These are phyloP conservation scores for Skeletonema potamos DNA, from an alignment of 108 stramenopile species.

Conservation along the genomic window DNA sequence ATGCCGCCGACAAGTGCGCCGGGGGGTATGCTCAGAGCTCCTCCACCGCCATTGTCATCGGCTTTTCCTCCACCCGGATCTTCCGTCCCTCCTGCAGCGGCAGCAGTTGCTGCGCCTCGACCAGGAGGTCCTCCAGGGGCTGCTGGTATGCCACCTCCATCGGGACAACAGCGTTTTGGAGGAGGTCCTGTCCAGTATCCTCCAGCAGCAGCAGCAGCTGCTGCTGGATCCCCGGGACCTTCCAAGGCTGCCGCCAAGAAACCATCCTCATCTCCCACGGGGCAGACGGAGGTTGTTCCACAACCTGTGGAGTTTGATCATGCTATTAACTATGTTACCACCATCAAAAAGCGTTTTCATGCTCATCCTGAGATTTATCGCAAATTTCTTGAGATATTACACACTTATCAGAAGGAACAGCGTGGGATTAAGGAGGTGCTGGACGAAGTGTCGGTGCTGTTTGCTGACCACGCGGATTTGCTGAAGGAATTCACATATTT, in stretches of 20 bases:
- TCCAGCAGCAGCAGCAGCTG: slow-evolving; percentile 36
- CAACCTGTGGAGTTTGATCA: slow-evolving; percentile 96
- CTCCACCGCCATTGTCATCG: slow-evolving; percentile 6
- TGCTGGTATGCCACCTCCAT: background rate
- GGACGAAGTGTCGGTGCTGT: slow-evolving; percentile 93
- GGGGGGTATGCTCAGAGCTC: slow-evolving; percentile 4
- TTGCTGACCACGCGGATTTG: slow-evolving; percentile 98
- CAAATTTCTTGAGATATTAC: slow-evolving; percentile 97
- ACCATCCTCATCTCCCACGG: slow-evolving; percentile 9
- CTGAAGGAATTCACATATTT: slow-evolving; percentile 99
- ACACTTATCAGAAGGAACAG: slow-evolving; percentile 99
- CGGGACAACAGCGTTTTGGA: background rate
- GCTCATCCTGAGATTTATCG: slow-evolving; percentile 94
- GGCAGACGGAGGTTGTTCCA: background rate
- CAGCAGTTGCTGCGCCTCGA: background rate
- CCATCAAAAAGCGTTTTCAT: slow-evolving; percentile 94
- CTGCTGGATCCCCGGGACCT: slow-evolving; percentile 18
- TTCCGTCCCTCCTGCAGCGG: slow-evolving; percentile 15
- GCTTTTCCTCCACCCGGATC: slow-evolving; percentile 25
- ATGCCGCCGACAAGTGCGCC: slow-evolving; percentile 13
- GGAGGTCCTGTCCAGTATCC: slow-evolving; percentile 9
- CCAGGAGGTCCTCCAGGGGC: background rate
- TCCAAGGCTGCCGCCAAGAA: slow-evolving; percentile 22
- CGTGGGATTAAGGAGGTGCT: slow-evolving; percentile 97
- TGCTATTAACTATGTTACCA: slow-evolving; percentile 98